These are phyloP conservation scores for Beta lomatogona DNA, from an alignment of 179 eudicot genomes.

Conservation along the genomic window DNA sequence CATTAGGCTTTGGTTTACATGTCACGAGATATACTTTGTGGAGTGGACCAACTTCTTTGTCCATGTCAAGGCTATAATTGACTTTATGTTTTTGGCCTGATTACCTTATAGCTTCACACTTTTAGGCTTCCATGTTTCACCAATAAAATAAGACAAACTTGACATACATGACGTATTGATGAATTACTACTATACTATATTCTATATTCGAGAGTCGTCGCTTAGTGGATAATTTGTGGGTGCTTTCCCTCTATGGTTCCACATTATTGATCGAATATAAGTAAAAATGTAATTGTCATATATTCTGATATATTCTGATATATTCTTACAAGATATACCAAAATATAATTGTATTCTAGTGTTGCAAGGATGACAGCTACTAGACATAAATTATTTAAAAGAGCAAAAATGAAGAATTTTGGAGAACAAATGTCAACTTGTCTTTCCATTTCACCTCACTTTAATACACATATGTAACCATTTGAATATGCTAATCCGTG, in stretches of 20 bases:
- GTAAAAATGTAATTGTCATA: too few relatives aligned
- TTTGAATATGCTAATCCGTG: too few relatives aligned
- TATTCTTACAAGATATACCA: too few relatives aligned
- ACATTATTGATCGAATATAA: too few relatives aligned
- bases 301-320: too few relatives aligned
- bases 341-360: too few relatives aligned
- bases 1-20: slow-evolving; percentile 25
- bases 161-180: slow-evolving; percentile 5
- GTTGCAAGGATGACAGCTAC: too few relatives aligned
- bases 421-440: too few relatives aligned
- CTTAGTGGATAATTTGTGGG: background rate
- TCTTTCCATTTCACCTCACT: too few relatives aligned
- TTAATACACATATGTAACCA: too few relatives aligned
- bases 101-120: background rate
- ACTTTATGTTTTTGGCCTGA: slow-evolving; percentile 29
- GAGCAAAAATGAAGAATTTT: too few relatives aligned
- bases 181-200: background rate
- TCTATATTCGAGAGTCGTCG: background rate
- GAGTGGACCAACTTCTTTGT: slow-evolving; percentile 31
- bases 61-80: slow-evolving; percentile 36
- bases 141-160: slow-evolving; percentile 9
- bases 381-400: too few relatives aligned
- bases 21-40: slow-evolving; percentile 33
- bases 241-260: background rate
- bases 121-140: slow-evolving; percentile 24